Conservation (phyloP, 2,329 filamentous ascomycete genomes). For the Madurella fahalii region DNA sequence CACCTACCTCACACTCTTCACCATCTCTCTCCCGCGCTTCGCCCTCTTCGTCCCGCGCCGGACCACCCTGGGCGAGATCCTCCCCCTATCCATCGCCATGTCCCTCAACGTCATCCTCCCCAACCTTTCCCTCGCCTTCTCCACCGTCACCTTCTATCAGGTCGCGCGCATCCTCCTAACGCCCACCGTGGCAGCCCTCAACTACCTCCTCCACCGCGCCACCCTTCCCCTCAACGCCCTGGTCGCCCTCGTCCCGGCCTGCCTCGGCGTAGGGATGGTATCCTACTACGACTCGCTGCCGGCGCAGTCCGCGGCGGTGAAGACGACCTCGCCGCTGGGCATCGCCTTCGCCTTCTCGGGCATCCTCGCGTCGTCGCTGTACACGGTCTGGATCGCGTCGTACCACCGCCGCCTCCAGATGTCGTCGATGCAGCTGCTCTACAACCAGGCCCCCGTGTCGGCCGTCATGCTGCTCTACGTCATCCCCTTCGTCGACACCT, state of each 20-base stretch:
- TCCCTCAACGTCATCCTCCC: slow-evolving; percentile 65
- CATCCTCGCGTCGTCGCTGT: slow-evolving; percentile 62
- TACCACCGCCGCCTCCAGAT: slow-evolving; percentile 63
- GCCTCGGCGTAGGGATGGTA: slow-evolving; percentile 60
- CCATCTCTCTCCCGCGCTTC: slow-evolving; percentile 55
- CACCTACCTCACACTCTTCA: slow-evolving; percentile 60
- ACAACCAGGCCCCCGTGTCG: slow-evolving; percentile 63
- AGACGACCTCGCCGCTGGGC: slow-evolving; percentile 55
- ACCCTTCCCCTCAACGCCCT: slow-evolving; percentile 53
- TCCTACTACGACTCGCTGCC: slow-evolving; percentile 64
- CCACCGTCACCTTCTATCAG: slow-evolving; percentile 66
- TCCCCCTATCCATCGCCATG: slow-evolving; percentile 65
- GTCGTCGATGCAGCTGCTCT: slow-evolving; percentile 65
- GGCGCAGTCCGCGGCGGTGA: slow-evolving; percentile 31
- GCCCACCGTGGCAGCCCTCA: slow-evolving; percentile 61
- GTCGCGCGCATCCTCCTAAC: slow-evolving; percentile 64
- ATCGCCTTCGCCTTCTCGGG: slow-evolving; percentile 61
- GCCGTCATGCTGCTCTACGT: slow-evolving; percentile 60
- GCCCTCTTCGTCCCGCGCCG: slow-evolving; percentile 56
- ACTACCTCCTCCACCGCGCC: slow-evolving; percentile 56
- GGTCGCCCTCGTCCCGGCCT: slow-evolving; percentile 56
- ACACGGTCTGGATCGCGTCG: slow-evolving; percentile 65
- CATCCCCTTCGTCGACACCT: slow-evolving; percentile 62
- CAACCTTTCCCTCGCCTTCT: slow-evolving; percentile 64
- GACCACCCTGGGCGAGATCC: slow-evolving; percentile 51